phyloP scores from a whole-genome alignment of 2,329 filamentous ascomycete species.

The Arthrinium puccinioides region DNA sequence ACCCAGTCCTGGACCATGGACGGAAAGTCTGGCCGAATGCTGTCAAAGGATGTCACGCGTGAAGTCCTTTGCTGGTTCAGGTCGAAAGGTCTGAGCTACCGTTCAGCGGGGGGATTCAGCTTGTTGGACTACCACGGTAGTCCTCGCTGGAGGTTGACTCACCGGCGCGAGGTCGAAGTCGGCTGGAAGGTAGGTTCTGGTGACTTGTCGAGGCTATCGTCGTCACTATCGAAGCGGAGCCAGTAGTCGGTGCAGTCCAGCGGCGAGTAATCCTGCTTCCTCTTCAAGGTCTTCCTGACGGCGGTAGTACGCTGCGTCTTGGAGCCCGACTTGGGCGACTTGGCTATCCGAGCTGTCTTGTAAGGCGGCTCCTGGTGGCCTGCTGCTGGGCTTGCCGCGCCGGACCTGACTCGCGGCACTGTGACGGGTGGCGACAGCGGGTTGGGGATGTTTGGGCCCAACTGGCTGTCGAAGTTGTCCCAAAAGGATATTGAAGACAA shows the following conservation, averaged over 20 bases:
- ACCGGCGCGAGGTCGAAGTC: constrained; percentile 15
- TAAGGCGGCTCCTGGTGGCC: constrained; percentile 11
- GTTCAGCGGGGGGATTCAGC: constrained; percentile 11
- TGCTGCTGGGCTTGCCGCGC: constrained; percentile 1
- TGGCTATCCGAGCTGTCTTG: constrained; percentile 17
- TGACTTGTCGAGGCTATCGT: constrained; percentile 20
- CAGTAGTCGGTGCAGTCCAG: constrained; percentile 28
- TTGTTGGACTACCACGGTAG: constrained; percentile 1
- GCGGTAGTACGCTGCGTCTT: constrained; percentile 14
- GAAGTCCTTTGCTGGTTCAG: constrained; percentile 7
- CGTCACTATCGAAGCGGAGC: constrained; percentile 27
- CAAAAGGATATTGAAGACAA: constrained; percentile 24
- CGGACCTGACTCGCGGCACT: constrained; percentile 1
- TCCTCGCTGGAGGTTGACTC: constrained; percentile 10
- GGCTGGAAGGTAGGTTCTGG: no score
- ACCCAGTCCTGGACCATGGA: constrained; percentile 34
- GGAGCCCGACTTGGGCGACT: constrained; percentile 17
- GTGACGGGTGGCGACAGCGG: constrained; percentile 17
- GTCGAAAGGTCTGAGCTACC: constrained; percentile 16
- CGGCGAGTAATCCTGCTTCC: constrained; percentile 3
- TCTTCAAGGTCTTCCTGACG: constrained; percentile 10
- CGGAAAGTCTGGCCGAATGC: constrained; percentile 22
- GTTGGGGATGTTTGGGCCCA: constrained; percentile 19
- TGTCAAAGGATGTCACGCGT: constrained; percentile 21
- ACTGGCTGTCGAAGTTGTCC: constrained; percentile 23